Conservation (phyloP, 805 yeast genomes). For the Sugiyamaella smithiae region DNA sequence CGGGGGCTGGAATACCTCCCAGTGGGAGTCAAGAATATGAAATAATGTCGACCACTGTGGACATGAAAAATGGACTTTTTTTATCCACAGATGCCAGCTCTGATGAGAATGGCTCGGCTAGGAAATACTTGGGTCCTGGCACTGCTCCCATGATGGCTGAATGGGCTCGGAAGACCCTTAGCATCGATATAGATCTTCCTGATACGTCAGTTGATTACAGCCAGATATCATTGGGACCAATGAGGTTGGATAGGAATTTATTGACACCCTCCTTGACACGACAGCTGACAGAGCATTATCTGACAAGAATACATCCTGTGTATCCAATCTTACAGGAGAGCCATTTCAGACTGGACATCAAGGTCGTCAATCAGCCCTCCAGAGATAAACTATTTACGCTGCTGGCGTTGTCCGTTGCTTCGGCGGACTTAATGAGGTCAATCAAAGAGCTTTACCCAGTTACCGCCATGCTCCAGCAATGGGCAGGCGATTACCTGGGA, state of each 20-base stretch:
- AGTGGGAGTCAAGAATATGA: background rate
- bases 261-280: background rate
- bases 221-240: background rate
- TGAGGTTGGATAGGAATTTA: conserved; percentile 2
- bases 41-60: background rate
- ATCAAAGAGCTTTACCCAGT: conserved; percentile 2
- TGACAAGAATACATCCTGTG: background rate
- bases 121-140: background rate
- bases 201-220: background rate
- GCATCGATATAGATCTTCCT: background rate
- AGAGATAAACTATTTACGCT: background rate
- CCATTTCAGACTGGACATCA: background rate
- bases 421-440: background rate
- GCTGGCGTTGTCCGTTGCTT: background rate
- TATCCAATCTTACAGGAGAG: conserved; percentile 1
- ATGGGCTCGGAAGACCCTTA: background rate
- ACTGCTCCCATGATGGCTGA: background rate
- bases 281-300: background rate
- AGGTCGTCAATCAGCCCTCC: background rate
- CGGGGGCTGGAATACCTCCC: background rate
- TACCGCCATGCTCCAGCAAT: conserved; percentile 1
- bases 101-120: background rate
- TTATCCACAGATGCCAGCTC: background rate
- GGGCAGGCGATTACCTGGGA: conserved; percentile 1
- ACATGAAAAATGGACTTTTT: background rate